Base-by-base conservation (phyloP, 176 grass and related monocot species). In the Juncus effusus region DNA sequence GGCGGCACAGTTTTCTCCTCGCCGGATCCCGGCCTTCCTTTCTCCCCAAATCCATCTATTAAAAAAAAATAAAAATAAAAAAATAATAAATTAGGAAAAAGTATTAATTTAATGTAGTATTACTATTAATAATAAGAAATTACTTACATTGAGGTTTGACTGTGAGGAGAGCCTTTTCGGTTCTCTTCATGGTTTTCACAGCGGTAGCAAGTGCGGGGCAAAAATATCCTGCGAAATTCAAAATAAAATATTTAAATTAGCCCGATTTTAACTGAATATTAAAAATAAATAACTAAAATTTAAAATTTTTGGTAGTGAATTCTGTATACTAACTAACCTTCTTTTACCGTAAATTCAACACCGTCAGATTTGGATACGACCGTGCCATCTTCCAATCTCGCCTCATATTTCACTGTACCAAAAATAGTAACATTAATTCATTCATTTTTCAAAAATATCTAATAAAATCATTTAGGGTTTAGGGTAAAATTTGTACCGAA, bases 121-220 rank as follows among this genome's bases (percentile, higher is more conserved):
- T 53, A 56, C 16, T 56, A 60, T 16, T 44, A 56, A 3, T 41
- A 67, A 6, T 50, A 47, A 47, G 8, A 61, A 54, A 51, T 56
- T 76, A 62, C 95, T 76, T 77, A 94, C 95, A 99, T 77, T 94
- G 89, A 57, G 89, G 95, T 16, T 89, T 93, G 28, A 99, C 86
- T 4, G 95, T 87, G 15, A 99, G 95, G 7, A 90, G 76, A 54
- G 76, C 89, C 38, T 84, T 86, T 70, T 99, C 95, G 11, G 51
- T 54, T 60, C 83, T 99, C 78, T 99, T 99, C 89, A 99, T 99
- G 8, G 86, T 90, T 69, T 99, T 99, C 13, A 94, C 89, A 74
- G 95, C 89, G 59, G 80, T 86, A 6, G 81, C 64, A 36, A 99
- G 14, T 19, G 89, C 89, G 65, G 88, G 76, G 74, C 95, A 99